Evolutionary conservation across 805 yeast species (phyloP), one percentile per base, ranked within the genome.

Genomic region (Wickerhamiella sergipiensis): DNA sequence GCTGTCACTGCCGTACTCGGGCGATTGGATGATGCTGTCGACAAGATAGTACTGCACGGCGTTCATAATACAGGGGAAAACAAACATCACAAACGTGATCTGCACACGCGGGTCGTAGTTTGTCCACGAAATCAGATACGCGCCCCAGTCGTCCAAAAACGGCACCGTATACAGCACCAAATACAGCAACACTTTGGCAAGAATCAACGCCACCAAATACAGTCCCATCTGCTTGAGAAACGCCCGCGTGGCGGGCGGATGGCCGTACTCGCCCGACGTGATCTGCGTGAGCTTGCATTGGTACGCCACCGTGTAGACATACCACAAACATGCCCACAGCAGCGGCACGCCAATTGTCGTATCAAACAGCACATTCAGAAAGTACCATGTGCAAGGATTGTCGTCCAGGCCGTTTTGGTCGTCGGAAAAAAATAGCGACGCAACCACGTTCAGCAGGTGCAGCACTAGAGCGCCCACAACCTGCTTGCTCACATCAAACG

Each of bases 351-450:
- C 98, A 6, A 89, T 74, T 0, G 98, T 90, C 43, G 97, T 89
- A 65, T 90, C 98, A 62, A 90, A 77, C 26, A 90, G 73, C 39
- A 90, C 76, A 60, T 85, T 90, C 50, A 92, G 70, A 62, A 90
- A 90, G 69, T 92, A 90, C 92, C 96, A 92, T 58, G 86, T 90
- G 66, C 97, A 92, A 7, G 95, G 95, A 54, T 81, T 81, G 47
- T 75, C 77, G 38, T 67, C 64, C 23, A 65, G 55, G 50, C 64
- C 70, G 10, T 73, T 71, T 50, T 67, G 64, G 40, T 61, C 61
- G 22, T 58, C 61, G 44, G 67, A 62, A 43, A 68, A 61, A 29
- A 86, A 52, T 6, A 87, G 75, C 39, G 95, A 83, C 44, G 86
- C 68, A 13, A 78, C 64, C 9, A 90, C 73, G 59, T 90, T 90